Evolutionary conservation across 169 alveolate species (phyloP), one percentile per base, ranked within the genome.

Genomic region (Cryptosporidium parvum): DNA sequence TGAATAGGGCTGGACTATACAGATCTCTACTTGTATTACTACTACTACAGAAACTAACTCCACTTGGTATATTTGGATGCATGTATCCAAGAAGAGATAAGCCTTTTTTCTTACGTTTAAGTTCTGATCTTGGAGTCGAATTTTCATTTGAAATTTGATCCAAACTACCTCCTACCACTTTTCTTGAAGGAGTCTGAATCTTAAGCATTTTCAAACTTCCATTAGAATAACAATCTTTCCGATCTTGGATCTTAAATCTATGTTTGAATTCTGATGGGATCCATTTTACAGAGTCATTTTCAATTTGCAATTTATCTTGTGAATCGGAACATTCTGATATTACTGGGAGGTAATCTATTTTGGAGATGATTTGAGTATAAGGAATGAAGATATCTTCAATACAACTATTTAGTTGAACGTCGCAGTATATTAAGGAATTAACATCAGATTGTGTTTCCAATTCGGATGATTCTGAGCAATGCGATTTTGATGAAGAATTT

Each of bases 31-130:
- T 42, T 7, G 59, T 80, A 45, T 45, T 62, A 44, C n/a, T 62
- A 51, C 80, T 80, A 9, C 80, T 80, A 26, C 89, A 80, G 12
- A 80, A 80, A 23, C 89, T 62, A 29, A 80, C 62, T 23, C 89
- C 89, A 59, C 69, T 62, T 37, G 73, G 68, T 10, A 80, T 62
- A 12, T 29, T 58, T 42, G 89, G 89, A 45, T 62, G 26, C 35
- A 80, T 6, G 42, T 21, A 62, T 7, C 89, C 75, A 23, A 80
- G 39, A n/a, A 80, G 69, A 12, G 23, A 42, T 4, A 80, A 35
- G 14, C 29, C 53, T 42, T 18, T 71, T n/a, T 16, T 48, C 26
- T 29, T 48, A 23, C 12, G 8, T 2, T 26, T 71, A 6, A 51
- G 29, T 16, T 10, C 85, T 29, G 23, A 21, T 67, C 53, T 33